Conservation (phyloP, 2,329 filamentous ascomycete species). For the Tolypocladium guangdongense region DNA sequence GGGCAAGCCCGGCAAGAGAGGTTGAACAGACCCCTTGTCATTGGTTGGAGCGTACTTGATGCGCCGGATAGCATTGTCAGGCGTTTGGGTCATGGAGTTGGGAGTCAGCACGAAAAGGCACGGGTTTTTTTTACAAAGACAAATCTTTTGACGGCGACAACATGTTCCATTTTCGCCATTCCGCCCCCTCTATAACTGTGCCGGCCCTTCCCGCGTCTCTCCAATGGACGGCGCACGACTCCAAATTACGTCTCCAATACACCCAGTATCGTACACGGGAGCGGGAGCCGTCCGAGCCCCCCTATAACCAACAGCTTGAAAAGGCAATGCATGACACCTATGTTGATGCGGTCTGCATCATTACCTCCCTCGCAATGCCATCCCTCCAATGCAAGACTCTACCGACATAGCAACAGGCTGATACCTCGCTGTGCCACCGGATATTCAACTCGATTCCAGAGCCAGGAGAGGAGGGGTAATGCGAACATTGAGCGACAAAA, state of each 20-base stretch:
- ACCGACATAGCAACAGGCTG: background rate
- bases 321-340: background rate
- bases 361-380: background rate
- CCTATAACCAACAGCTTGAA: background rate
- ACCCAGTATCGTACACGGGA: slow-evolving; percentile 10
- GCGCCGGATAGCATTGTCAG: slow-evolving; percentile 1
- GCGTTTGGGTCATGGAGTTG: slow-evolving; percentile 20
- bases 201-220: slow-evolving; percentile 6
- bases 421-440: background rate
- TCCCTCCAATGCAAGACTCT: background rate
- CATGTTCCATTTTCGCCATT: slow-evolving; percentile 3
- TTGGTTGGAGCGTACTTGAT: background rate
- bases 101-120: slow-evolving; percentile 13
- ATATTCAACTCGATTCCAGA: background rate
- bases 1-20: slow-evolving; percentile 11
- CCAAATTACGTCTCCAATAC: slow-evolving; percentile 10
- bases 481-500: background rate
- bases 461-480: background rate
- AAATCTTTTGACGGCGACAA: background rate
- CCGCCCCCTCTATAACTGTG: slow-evolving; percentile 6
- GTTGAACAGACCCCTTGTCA: slow-evolving; percentile 1
- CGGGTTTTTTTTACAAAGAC: slow-evolving; percentile 2
- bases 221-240: slow-evolving; percentile 8
- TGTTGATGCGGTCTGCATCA: background rate
- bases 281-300: slow-evolving; percentile 2